Conservation (phyloP, 2,329 filamentous ascomycete genomes). For the Neonectria neomacrospora region DNA sequence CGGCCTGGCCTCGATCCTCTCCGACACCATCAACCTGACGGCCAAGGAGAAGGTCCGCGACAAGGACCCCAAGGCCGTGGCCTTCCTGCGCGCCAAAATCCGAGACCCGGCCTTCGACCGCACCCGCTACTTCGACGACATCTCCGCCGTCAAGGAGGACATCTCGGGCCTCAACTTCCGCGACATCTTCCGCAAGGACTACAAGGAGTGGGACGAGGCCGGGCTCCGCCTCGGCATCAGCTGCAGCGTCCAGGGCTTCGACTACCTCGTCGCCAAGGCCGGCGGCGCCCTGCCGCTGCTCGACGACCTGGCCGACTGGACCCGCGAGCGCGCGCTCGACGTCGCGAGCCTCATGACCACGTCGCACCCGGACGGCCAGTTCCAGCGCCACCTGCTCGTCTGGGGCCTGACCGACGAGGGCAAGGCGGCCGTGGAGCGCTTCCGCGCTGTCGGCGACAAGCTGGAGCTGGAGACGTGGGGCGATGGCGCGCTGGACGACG, state of each 20-base stretch:
- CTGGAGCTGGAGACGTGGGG: slow-evolving; percentile 68
- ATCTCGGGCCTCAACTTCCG: slow-evolving; percentile 68
- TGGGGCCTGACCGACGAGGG: slow-evolving; percentile 68
- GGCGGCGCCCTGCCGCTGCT: slow-evolving; percentile 59
- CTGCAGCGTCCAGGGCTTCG: slow-evolving; percentile 71
- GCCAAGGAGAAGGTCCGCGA: slow-evolving; percentile 72
- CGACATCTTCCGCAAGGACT: slow-evolving; percentile 83
- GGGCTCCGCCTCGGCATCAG: slow-evolving; percentile 72
- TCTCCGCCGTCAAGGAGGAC: slow-evolving; percentile 74
- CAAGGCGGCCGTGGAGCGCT: slow-evolving; percentile 62
- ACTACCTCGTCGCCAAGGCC: slow-evolving; percentile 67
- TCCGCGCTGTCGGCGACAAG: slow-evolving; percentile 59
- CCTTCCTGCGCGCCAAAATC: slow-evolving; percentile 66
- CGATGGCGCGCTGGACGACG: slow-evolving; percentile 58
- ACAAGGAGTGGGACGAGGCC: slow-evolving; percentile 79
- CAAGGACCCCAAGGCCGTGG: slow-evolving; percentile 67
- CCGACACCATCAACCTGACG: slow-evolving; percentile 76
- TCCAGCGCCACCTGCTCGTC: slow-evolving; percentile 74
- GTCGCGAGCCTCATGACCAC: slow-evolving; percentile 77
- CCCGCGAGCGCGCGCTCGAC: slow-evolving; percentile 67
- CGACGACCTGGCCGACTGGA: slow-evolving; percentile 62
- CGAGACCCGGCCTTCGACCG: slow-evolving; percentile 60
- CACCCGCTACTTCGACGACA: slow-evolving; percentile 66
- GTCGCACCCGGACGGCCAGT: slow-evolving; percentile 63
- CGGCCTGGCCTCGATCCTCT: slow-evolving; percentile 75